Evolutionary conservation across 2,329 filamentous ascomycete species (phyloP).

Genomic region (Botrytis squamosa): DNA sequence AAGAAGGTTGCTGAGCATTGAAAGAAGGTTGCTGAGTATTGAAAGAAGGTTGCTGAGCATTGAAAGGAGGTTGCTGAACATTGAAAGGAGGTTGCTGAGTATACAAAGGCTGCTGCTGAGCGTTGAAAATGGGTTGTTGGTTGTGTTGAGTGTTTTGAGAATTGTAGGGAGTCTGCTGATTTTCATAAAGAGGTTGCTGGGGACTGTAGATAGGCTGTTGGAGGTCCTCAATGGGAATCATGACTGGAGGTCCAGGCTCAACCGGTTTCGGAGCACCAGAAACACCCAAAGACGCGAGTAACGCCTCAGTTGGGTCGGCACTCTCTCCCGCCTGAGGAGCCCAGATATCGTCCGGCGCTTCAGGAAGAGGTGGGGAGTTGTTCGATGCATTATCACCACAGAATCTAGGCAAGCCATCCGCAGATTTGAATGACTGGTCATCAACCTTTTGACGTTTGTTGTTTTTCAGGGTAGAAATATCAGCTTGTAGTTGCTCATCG

Average conservation of each 20-base stretch:
- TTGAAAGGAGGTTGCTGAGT: conserved; percentile 37
- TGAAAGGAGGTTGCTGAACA: conserved; percentile 33
- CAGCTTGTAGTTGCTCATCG: conserved; percentile 23
- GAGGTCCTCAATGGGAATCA: conserved; percentile 16
- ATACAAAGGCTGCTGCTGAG: conserved; percentile 28
- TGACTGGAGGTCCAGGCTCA: conserved; percentile 24
- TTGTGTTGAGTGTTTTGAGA: conserved; percentile 17
- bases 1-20: conserved; percentile 25
- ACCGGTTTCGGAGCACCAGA: conserved; percentile 40
- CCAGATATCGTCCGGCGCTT: conserved; percentile 36
- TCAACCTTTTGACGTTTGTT: conserved; percentile 37
- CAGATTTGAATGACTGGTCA: conserved; percentile 5
- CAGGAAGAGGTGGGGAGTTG: conserved; percentile 29
- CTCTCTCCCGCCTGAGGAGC: conserved; percentile 37
- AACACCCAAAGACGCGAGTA: conserved; percentile 41
- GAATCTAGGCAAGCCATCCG: conserved; percentile 14
- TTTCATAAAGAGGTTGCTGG: conserved; percentile 10
- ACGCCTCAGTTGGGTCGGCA: conserved; percentile 37
- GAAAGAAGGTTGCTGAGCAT: conserved; percentile 29
- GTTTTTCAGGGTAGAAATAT: conserved; percentile 20
- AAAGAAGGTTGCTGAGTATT: conserved; percentile 33
- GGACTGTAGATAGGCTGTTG: conserved; percentile 9
- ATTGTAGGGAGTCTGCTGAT: conserved; percentile 8
- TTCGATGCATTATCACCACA: conserved; percentile 23
- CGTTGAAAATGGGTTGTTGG: conserved; percentile 24